phyloP scores from a whole-genome alignment of 1,284 basidiomycete species.

The Albatrellus sp. region DNA sequence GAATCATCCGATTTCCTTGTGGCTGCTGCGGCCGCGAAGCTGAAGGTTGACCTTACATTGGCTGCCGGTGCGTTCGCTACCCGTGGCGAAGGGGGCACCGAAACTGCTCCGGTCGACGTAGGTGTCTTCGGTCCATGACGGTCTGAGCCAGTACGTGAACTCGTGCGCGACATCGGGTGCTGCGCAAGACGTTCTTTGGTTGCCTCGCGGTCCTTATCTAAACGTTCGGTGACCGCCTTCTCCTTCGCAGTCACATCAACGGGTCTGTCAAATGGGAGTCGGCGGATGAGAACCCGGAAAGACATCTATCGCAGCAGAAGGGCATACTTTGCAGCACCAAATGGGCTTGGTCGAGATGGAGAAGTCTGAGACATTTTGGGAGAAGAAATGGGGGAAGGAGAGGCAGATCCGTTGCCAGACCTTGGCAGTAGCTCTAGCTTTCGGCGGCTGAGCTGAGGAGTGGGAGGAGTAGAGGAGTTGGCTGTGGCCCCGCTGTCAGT shows the following conservation, averaged over 20 bases:
- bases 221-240: conserved; percentile 55
- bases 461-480: conserved; percentile 62
- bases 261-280: conserved; percentile 36
- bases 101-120: conserved; percentile 5
- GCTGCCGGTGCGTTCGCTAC: conserved; percentile 17
- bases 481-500: conserved; percentile 27
- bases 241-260: conserved; percentile 77
- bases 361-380: conserved; percentile 48
- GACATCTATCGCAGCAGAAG: background rate
- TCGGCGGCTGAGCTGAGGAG: conserved; percentile 64
- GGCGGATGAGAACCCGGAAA: background rate
- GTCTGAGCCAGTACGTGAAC: conserved; percentile 49
- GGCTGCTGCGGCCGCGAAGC: conserved; percentile 53
- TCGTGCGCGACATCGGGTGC: conserved; percentile 60
- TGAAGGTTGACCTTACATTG: conserved; percentile 50
- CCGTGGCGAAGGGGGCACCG: conserved; percentile 11
- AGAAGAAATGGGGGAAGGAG: conserved; percentile 61
- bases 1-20: conserved; percentile 24
- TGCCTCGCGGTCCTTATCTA: conserved; percentile 53
- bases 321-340: conserved; percentile 73
- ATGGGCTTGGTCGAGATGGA: conserved; percentile 54
- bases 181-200: conserved; percentile 37
- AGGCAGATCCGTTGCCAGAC: conserved; percentile 45
- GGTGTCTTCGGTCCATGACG: conserved; percentile 18
- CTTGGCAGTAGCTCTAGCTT: conserved; percentile 80